Evolutionary conservation across 768 basidiomycete genomes (phyloP).

Genomic region (Kwoniella bestiolae): DNA sequence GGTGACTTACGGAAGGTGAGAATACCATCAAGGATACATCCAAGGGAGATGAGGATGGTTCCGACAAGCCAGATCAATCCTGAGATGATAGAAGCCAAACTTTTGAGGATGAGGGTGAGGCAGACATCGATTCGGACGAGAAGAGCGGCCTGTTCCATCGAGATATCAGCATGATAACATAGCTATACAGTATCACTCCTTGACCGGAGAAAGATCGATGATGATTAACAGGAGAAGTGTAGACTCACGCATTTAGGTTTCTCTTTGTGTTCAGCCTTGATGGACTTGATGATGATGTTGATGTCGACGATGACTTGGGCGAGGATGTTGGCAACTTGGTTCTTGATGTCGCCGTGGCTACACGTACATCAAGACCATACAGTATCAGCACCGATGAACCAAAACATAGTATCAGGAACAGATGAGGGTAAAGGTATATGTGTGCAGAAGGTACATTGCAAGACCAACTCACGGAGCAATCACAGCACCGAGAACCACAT

Average conservation of each 20-base stretch:
- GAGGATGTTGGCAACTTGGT: slow-evolving; percentile 21
- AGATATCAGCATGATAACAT: background rate
- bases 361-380: background rate
- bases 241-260: slow-evolving; percentile 21
- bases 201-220: no score
- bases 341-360: slow-evolving; percentile 17
- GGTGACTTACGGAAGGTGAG: slow-evolving; percentile 13
- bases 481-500: slow-evolving; percentile 12
- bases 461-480: slow-evolving; percentile 1
- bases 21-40: slow-evolving; percentile 5
- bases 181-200: no score
- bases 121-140: slow-evolving; percentile 13
- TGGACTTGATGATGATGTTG: slow-evolving; percentile 19
- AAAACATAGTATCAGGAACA: background rate
- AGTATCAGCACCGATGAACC: no score
- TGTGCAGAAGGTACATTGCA: background rate
- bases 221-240: no score
- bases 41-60: slow-evolving; percentile 13
- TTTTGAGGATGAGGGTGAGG: slow-evolving; percentile 14
- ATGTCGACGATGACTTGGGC: slow-evolving; percentile 15
- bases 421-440: background rate
- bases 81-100: slow-evolving; percentile 3
- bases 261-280: slow-evolving; percentile 11
- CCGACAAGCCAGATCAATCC: slow-evolving; percentile 12
- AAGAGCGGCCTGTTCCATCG: slow-evolving; percentile 6